phyloP scores from a whole-genome alignment of 2,329 filamentous ascomycete species.

The Paraphaeosphaeria sporulosa region DNA sequence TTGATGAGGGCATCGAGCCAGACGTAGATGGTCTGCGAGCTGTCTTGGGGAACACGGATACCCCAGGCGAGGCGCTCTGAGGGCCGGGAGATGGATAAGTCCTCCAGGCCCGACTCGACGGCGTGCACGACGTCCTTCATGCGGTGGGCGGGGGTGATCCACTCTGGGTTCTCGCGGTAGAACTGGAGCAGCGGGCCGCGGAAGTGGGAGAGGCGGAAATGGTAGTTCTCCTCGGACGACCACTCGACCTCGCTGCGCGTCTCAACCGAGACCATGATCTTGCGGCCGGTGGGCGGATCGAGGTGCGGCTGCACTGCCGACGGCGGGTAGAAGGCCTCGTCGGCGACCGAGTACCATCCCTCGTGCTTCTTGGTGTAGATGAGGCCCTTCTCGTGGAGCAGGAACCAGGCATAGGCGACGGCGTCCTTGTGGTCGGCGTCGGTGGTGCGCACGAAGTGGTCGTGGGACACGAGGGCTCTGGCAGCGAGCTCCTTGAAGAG shows the following conservation, averaged over 20 bases:
- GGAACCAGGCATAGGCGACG: slow-evolving; percentile 85
- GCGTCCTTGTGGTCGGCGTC: slow-evolving; percentile 81
- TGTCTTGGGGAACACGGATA: slow-evolving; percentile 84
- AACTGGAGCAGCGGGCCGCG: slow-evolving; percentile 79
- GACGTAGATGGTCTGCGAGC: slow-evolving; percentile 91
- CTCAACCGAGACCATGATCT: slow-evolving; percentile 82
- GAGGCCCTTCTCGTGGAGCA: slow-evolving; percentile 76
- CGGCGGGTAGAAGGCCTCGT: slow-evolving; percentile 94
- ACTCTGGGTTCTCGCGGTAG: slow-evolving; percentile 78
- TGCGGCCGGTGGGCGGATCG: slow-evolving; percentile 81
- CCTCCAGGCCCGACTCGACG: slow-evolving; percentile 79
- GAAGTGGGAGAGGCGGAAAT: slow-evolving; percentile 88
- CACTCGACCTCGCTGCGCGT: slow-evolving; percentile 94
- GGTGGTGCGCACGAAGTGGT: slow-evolving; percentile 93
- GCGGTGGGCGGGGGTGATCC: slow-evolving; percentile 74
- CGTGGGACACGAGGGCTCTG: slow-evolving; percentile 73
- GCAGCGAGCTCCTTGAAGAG: slow-evolving; percentile 79
- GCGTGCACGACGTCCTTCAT: slow-evolving; percentile 82
- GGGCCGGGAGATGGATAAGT: slow-evolving; percentile 89
- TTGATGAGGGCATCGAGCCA: slow-evolving; percentile 97
- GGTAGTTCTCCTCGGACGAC: slow-evolving; percentile 92
- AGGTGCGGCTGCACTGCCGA: slow-evolving; percentile 75
- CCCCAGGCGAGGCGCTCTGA: slow-evolving; percentile 83
- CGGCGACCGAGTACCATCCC: slow-evolving; percentile 96
- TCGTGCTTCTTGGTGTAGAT: slow-evolving; percentile 88